A percentile compares a stretch with the other conserved stretches of the same genome.
Conservation (phyloP, 169 alveolate genomes). For the Eimeria necatrix region DNA sequence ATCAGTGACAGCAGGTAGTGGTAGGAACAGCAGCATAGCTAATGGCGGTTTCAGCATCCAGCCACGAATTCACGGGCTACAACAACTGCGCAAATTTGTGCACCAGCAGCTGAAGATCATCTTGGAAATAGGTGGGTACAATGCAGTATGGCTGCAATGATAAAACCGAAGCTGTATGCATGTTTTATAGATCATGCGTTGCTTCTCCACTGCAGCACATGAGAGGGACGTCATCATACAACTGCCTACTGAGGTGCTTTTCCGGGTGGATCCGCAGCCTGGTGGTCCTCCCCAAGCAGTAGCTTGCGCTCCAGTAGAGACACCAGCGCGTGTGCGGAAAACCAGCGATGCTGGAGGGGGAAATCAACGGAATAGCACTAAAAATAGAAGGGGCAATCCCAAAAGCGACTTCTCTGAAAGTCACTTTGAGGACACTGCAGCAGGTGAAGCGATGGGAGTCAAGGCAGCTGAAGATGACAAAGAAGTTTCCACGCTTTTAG, state of each 20-base stretch:
- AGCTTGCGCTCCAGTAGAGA: conserved; percentile 17
- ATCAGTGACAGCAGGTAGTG: not conserved
- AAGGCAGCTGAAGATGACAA: conserved; percentile 42
- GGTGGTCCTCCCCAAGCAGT: conserved; percentile 14
- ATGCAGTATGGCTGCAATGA: not conserved
- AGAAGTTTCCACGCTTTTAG: conserved; percentile 11
- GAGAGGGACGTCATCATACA: conserved; percentile 45
- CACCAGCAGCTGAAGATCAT: conserved; percentile 25
- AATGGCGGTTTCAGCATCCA: conserved; percentile 16
- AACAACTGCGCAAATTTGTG: conserved; percentile 35
- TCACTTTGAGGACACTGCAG: conserved; percentile 13
- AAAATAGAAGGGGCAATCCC: conserved; percentile 32
- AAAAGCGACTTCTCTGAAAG: not conserved
- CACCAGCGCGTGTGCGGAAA: conserved; percentile 44
- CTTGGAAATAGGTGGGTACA: conserved; percentile 65
- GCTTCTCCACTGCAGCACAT: not conserved
- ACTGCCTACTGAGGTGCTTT: conserved; percentile 52
- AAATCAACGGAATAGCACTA: conserved; percentile 12
- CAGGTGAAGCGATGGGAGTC: conserved; percentile 41
- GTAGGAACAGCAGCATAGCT: not conserved
- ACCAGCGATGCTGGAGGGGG: conserved; percentile 61
- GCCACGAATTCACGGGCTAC: conserved; percentile 31
- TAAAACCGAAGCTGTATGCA: not conserved
- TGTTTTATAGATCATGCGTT: not conserved
- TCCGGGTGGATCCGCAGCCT: conserved; percentile 18